phyloP scores from a whole-genome alignment of 176 grass and related monocot species.

The Oryza brachyantha region DNA sequence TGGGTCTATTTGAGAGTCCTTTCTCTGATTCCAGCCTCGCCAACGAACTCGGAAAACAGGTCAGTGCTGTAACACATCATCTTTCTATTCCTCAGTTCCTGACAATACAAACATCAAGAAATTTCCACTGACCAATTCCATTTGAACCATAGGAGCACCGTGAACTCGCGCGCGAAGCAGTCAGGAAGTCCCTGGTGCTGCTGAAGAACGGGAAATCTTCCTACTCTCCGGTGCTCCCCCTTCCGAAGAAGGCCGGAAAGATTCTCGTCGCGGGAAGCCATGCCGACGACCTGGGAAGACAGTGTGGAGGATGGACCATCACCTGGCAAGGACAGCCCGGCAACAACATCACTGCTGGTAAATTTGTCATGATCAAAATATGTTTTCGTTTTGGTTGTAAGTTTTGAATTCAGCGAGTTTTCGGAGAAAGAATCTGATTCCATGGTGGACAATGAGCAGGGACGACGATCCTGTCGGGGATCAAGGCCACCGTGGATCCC shows the following conservation, averaged over 20 bases:
- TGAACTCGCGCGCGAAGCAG: slow-evolving; percentile 60
- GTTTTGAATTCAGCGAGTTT: too few species aligned
- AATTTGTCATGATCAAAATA: background rate
- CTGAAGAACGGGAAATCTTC: slow-evolving; percentile 68
- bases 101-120: background rate
- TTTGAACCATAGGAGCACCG: slow-evolving; percentile 48
- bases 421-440: too few species aligned
- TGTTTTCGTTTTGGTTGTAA: too few species aligned
- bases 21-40: slow-evolving; percentile 51
- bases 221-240: slow-evolving; percentile 34
- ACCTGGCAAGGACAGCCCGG: slow-evolving; percentile 62
- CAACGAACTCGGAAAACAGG: slow-evolving; percentile 51
- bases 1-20: slow-evolving; percentile 72
- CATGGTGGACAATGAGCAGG: slow-evolving; percentile 28
- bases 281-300: slow-evolving; percentile 58
- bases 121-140: background rate
- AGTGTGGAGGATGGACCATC: slow-evolving; percentile 81
- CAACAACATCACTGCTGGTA: slow-evolving; percentile 51
- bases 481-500: slow-evolving; percentile 61
- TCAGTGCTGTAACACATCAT: slow-evolving; percentile 14
- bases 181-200: slow-evolving; percentile 71
- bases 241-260: slow-evolving; percentile 56
- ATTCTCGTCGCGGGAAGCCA: slow-evolving; percentile 71
- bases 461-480: slow-evolving; percentile 64
- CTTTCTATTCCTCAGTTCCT: background rate